Evolutionary conservation across 306 rosid genomes (phyloP), one percentile per base, ranked within the genome.

Genomic region (Mimosa bimucronata): DNA sequence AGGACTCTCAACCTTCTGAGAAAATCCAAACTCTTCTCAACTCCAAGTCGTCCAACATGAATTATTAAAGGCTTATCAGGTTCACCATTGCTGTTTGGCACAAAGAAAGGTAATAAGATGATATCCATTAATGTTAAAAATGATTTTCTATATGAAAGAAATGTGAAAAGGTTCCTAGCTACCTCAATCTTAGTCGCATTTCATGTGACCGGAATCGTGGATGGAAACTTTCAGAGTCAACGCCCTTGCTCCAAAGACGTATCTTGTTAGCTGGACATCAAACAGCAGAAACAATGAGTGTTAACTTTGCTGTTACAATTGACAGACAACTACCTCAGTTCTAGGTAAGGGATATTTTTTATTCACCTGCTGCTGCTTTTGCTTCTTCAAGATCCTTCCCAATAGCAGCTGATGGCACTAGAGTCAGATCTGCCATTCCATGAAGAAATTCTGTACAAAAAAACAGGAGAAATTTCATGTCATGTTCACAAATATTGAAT

Each of bases 201-300:
- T 90, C 97, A 38, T 89, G 87, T 23, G 92, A 93, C 42, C 90
- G 88, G 78, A 76, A 93, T 80, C 73, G 85, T 7, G 99, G 98
- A 80, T 96, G 88, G 88, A 96, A 96, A 86, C 98, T 93, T 46
- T 83, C 93, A 62, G 94, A 96, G 84, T 96, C 99, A 11, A 96
- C 99, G 85, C 99, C 99, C 85, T 96, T 96, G 73, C 92, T 96
- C 99, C 98, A 96, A 72, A 93, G 94, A 58, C 97, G 94, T 50
- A 96, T 96, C 89, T 89, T 90, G 83, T 91, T 89, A 30, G 98
- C 98, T 96, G 93, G 38, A 79, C 50, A 86, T 53, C 66, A 78
- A 41, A 67, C 83, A 84, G 41, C 50, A 64, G 79, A 80, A 77
- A 38, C 37, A 75, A 42, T 45, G 65, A 82, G 58, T 74, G 40